phyloP scores from a whole-genome alignment of 345 rosid species.

The Zanthoxylum bungeanum region DNA sequence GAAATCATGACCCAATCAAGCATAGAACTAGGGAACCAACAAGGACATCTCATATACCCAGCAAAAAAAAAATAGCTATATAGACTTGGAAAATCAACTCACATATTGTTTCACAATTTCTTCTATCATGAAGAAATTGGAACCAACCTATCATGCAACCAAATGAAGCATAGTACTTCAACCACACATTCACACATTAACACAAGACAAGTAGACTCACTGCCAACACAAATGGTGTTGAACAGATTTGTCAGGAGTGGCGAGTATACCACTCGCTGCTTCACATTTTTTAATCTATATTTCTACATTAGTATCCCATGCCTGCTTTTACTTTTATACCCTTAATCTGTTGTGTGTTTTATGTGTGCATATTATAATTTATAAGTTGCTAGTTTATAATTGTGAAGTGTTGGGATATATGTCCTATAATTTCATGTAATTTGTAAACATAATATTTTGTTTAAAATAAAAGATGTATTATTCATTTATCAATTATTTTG shows the following conservation, averaged over 20 bases:
- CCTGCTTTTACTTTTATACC: background rate
- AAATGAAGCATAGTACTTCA: background rate
- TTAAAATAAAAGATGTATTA: too few species aligned
- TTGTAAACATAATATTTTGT: too few species aligned
- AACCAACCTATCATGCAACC: background rate
- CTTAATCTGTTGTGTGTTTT: too few species aligned
- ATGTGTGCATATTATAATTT: too few species aligned
- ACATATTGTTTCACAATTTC: background rate
- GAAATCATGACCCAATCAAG: background rate
- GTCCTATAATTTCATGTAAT: too few species aligned
- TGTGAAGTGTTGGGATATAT: too few species aligned
- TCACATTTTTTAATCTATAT: too few species aligned
- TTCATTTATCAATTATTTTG: too few species aligned
- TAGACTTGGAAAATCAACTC: background rate
- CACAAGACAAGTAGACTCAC: background rate
- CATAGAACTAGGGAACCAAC: background rate
- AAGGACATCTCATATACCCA: background rate
- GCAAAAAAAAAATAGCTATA: background rate
- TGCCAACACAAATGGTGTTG: background rate
- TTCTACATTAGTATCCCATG: too few species aligned
- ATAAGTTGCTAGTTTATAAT: too few species aligned
- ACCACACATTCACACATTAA: background rate
- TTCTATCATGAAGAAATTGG: background rate
- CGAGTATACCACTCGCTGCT: background rate
- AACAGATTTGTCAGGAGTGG: background rate